phyloP scores from a whole-genome alignment of 2,329 filamentous ascomycete species.

The Truncatella angustata region DNA sequence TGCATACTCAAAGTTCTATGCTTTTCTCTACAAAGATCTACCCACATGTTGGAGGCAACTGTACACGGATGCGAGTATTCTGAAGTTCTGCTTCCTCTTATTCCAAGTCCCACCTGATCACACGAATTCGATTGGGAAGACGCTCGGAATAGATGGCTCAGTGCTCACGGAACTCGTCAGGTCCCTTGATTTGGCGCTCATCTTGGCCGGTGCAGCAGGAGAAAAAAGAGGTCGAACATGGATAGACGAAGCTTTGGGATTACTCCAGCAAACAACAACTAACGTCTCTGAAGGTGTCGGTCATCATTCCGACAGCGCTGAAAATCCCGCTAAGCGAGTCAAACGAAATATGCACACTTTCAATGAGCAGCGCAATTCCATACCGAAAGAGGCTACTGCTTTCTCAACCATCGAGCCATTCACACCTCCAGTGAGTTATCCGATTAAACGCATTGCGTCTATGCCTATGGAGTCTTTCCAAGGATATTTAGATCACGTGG shows the following conservation, averaged over 20 bases:
- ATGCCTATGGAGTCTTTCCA: conserved; percentile 62
- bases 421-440: conserved; percentile 38
- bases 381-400: neutral
- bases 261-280: conserved; percentile 28
- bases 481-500: conserved; percentile 50
- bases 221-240: conserved; percentile 45
- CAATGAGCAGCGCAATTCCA: too few relatives aligned
- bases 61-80: conserved; percentile 68
- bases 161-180: conserved; percentile 58
- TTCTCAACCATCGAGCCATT: conserved; percentile 39
- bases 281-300: neutral
- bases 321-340: conserved; percentile 5
- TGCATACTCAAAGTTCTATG: conserved; percentile 66
- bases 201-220: conserved; percentile 67
- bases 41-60: conserved; percentile 67
- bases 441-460: conserved; percentile 39
- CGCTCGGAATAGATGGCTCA: neutral
- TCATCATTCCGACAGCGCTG: neutral
- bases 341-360: neutral
- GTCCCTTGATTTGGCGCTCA: conserved; percentile 71
- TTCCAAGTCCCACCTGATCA: conserved; percentile 16
- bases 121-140: neutral
- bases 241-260: conserved; percentile 49
- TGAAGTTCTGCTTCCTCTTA: conserved; percentile 50
- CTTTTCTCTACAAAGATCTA: conserved; percentile 65